phyloP scores from a whole-genome alignment of 129 eudicot species.

The Ambrosia artemisiifolia region DNA sequence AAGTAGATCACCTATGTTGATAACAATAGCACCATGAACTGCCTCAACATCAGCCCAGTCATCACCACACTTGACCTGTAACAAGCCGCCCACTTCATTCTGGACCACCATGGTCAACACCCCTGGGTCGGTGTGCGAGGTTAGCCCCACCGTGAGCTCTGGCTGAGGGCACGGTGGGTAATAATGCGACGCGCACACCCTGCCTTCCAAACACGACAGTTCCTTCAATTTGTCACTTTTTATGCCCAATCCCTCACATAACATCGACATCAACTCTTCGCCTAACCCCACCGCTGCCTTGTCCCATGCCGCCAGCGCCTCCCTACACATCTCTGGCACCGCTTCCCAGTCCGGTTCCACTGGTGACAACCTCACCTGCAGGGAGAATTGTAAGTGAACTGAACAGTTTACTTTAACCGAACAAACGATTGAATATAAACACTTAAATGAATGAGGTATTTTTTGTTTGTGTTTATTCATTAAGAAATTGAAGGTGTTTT shows the following conservation, averaged over 20 bases:
- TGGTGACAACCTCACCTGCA: constrained; percentile 33
- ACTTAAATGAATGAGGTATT: no score
- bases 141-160: constrained; percentile 47
- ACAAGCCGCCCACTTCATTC: constrained; percentile 48
- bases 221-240: constrained; percentile 33
- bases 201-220: constrained; percentile 44
- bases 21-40: constrained; percentile 50
- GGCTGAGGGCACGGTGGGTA: constrained; percentile 66
- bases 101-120: constrained; percentile 52
- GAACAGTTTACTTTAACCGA: no score
- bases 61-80: constrained; percentile 53
- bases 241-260: constrained; percentile 48
- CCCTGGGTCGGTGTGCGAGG: constrained; percentile 53
- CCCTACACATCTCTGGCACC: constrained; percentile 37
- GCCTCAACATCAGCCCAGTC: constrained; percentile 63
- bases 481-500: no score
- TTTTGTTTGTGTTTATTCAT: no score
- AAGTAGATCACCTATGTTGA: constrained; percentile 64
- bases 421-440: no score
- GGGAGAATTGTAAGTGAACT: no score
- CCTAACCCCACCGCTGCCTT: constrained; percentile 32
- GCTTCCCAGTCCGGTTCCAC: constrained; percentile 23
- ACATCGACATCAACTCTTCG: constrained; percentile 39
- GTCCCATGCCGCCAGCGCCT: constrained; percentile 39
- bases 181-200: constrained; percentile 42